Base-by-base conservation (phyloP, 345 rosid genomes). In the Salix brachista region DNA sequence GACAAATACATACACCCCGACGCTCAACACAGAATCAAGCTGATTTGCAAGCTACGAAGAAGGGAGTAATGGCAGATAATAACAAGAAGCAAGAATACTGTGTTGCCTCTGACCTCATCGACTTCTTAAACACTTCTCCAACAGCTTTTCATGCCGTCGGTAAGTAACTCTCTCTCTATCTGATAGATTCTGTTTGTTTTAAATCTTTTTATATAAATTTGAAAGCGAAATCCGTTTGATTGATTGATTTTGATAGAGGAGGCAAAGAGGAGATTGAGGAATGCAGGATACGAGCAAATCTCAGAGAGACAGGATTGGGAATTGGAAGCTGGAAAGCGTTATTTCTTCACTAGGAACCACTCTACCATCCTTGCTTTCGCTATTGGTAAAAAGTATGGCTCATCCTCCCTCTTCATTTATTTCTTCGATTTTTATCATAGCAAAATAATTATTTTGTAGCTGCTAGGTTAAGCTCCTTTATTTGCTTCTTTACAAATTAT, bases 131-230 rank as follows among this genome's bases (percentile, higher is more conserved):
- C 84, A 93, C 90, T 70, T 93, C 98, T 56, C 98, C 99, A 34
- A 96, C 99, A n/a, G 97, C 99, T 46, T 96, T 96, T 78, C 99
- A 96, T 67, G 99, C 99, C 82, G 98, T 93, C 34, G 98, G 99
- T 96, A 91, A 77, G 36, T 48, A 2, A 19, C 48, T 72, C 39
- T 23, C 60, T 50, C 6, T 62, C 12, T 19, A 66, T 71, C 18
- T 18, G 14, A 13, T 16, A 7, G 25, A n/a, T 69, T 70, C 32
- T 25, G 18, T 65, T 14, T 26, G 19, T 65, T 32, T 65, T 34
- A 14, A 4, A 70, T 74, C 19, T 48, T 39, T 64, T 46, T 46
- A 12, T 46, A 13, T 1, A 2, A 12, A 12, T 3, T 12, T 46
- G 50, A 46, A 41, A 39, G 21, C 25, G 21, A 61, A 44, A 56